Evolutionary conservation across 768 basidiomycete species (phyloP).

Genomic region (Termitomyces titanicus): DNA sequence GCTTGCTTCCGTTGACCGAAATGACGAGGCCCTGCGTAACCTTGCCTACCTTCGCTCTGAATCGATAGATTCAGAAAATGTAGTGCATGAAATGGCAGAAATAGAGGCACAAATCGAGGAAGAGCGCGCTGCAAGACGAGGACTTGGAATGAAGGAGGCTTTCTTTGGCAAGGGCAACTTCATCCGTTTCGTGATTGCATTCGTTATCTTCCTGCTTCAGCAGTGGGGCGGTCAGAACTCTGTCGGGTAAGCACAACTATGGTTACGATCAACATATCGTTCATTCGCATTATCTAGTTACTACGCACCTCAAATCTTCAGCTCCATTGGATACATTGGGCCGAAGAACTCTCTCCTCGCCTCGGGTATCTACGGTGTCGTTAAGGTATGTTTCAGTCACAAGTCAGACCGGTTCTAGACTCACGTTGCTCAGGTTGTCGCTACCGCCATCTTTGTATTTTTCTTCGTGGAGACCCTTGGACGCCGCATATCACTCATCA

Average conservation of each 20-base stretch:
- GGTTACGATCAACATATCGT: not conserved
- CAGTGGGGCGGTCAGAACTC: conserved; percentile 87
- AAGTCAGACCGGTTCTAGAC: too few relatives aligned
- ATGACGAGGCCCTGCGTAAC: conserved; percentile 50
- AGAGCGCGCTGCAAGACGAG: conserved; percentile 62
- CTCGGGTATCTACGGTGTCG: conserved; percentile 58
- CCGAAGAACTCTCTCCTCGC: conserved; percentile 62
- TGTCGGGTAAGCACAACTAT: conserved; percentile 39
- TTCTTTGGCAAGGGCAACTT: conserved; percentile 82
- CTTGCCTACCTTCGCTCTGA: conserved; percentile 63
- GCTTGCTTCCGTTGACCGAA: conserved; percentile 62
- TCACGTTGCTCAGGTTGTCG: conserved; percentile 33
- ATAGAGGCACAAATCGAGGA: conserved; percentile 79
- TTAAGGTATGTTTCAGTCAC: conserved; percentile 5
- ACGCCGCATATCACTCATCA: conserved; percentile 67
- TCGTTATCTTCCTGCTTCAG: conserved; percentile 74
- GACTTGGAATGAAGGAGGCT: conserved; percentile 64
- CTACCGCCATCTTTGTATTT: conserved; percentile 64
- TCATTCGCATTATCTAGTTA: conserved; percentile 34
- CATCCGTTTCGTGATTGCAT: conserved; percentile 81
- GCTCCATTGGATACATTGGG: conserved; percentile 65
- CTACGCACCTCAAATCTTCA: conserved; percentile 74
- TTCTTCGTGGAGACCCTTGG: conserved; percentile 66
- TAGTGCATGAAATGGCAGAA: conserved; percentile 68
- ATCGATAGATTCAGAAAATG: conserved; percentile 32